A percentile compares a stretch with the other conserved stretches of the same genome.
Conservation (phyloP, 768 basidiomycete genomes). For the Leccinum subgranulosum region DNA sequence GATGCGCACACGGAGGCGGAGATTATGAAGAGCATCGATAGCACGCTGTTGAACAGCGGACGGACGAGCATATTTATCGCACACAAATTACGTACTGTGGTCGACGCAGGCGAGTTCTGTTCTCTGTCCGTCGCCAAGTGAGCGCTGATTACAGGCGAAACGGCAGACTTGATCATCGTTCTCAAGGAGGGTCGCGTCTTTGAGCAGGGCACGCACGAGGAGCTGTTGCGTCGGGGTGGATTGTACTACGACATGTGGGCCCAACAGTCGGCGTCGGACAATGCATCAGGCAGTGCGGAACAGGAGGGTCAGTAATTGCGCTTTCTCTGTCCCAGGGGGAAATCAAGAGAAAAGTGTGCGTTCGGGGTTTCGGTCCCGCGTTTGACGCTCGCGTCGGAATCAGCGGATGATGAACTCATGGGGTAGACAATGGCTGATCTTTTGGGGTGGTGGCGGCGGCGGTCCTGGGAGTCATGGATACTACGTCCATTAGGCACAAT, state of each 20-base stretch:
- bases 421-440: background rate
- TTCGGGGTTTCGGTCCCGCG: background rate
- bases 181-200: conserved; percentile 86
- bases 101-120: conserved; percentile 70
- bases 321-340: background rate
- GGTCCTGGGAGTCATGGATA: background rate
- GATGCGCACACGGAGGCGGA: conserved; percentile 95
- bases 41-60: conserved; percentile 65
- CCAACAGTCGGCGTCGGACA: conserved; percentile 55
- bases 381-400: background rate
- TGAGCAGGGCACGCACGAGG: conserved; percentile 92
- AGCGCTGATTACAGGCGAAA: background rate
- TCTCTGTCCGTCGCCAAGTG: background rate
- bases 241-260: conserved; percentile 83
- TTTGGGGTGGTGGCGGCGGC: background rate
- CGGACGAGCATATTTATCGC: conserved; percentile 98
- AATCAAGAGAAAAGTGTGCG: background rate
- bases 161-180: conserved; percentile 85
- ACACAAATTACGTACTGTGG: conserved; percentile 84
- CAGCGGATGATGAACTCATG: background rate
- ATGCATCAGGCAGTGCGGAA: conserved; percentile 13
- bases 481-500: background rate
- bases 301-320: conserved; percentile 1
- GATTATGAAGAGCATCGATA: conserved; percentile 92
- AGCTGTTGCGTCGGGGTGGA: conserved; percentile 67